Evolutionary conservation across 75 land plant genomes (phyloP).

Genomic region (Pinus albicaulis): DNA sequence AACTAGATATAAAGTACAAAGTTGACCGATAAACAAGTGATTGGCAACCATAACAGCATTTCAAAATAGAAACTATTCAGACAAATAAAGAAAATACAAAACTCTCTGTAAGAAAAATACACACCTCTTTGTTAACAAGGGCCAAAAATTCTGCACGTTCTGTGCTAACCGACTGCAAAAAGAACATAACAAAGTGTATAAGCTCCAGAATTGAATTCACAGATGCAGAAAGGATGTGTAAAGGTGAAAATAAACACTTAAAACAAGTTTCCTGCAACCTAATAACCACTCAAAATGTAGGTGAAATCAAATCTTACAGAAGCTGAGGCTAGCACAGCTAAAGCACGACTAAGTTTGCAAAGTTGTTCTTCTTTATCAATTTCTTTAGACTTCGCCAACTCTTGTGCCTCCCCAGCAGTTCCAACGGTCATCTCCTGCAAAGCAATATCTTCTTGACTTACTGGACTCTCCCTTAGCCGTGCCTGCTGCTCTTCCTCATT

Average conservation of each 20-base stretch:
- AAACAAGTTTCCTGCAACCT: no score
- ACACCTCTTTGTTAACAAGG: constrained; percentile 6
- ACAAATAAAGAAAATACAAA: no score
- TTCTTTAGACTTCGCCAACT: constrained; percentile 47
- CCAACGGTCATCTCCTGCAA: constrained; percentile 67
- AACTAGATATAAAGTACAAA: no score
- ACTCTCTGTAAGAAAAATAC: neutral
- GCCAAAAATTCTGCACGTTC: constrained; percentile 6
- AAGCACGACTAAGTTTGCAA: constrained; percentile 79
- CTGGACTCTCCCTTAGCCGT: constrained; percentile 37
- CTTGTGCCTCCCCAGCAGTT: constrained; percentile 64
- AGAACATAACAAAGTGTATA: neutral
- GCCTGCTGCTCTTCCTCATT: constrained; percentile 66
- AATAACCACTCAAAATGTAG: no score
- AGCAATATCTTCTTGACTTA: constrained; percentile 50
- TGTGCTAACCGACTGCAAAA: constrained; percentile 7
- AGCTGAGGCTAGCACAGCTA: constrained; percentile 92
- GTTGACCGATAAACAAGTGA: no score
- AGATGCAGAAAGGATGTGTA: no score
- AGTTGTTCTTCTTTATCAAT: constrained; percentile 74
- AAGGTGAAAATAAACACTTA: no score
- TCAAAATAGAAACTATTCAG: no score
- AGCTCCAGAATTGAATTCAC: neutral
- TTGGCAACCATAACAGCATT: no score
- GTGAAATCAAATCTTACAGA: constrained; percentile 37